phyloP scores from a whole-genome alignment of 2,329 filamentous ascomycete species.

The Fusarium poae region DNA sequence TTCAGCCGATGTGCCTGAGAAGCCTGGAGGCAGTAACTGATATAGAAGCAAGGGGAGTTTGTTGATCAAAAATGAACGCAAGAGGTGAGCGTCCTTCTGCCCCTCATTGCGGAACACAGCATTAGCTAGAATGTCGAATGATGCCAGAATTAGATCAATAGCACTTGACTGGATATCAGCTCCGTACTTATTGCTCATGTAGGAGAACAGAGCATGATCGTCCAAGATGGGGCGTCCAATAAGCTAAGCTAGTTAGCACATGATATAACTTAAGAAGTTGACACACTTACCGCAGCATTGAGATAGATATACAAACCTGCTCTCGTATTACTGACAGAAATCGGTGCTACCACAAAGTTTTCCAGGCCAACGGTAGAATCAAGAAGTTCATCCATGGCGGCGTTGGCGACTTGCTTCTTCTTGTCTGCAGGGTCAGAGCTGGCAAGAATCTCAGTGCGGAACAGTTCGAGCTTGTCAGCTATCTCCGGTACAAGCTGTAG shows the following conservation, averaged over 20 bases:
- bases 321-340: conserved; percentile 80
- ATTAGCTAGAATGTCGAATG: conserved; percentile 91
- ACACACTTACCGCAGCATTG: conserved; percentile 76
- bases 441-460: conserved; percentile 68
- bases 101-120: conserved; percentile 77
- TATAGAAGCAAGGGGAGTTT: conserved; percentile 69
- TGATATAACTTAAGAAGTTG: too few species aligned
- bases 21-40: conserved; percentile 72
- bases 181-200: conserved; percentile 86
- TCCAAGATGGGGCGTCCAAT: conserved; percentile 86
- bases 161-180: conserved; percentile 82
- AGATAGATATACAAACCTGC: conserved; percentile 88
- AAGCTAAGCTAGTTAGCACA: conserved; percentile 65
- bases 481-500: conserved; percentile 69
- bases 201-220: conserved; percentile 81
- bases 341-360: conserved; percentile 69
- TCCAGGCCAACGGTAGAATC: conserved; percentile 69
- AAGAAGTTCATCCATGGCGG: conserved; percentile 68
- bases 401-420: conserved; percentile 63
- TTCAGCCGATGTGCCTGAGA: conserved; percentile 79
- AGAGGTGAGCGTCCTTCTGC: conserved; percentile 73
- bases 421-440: conserved; percentile 67
- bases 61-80: conserved; percentile 88
- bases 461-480: conserved; percentile 66
- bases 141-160: conserved; percentile 85